Base-by-base conservation (phyloP, 2,329 filamentous ascomycete genomes). In the Scedosporium apiospermum region DNA sequence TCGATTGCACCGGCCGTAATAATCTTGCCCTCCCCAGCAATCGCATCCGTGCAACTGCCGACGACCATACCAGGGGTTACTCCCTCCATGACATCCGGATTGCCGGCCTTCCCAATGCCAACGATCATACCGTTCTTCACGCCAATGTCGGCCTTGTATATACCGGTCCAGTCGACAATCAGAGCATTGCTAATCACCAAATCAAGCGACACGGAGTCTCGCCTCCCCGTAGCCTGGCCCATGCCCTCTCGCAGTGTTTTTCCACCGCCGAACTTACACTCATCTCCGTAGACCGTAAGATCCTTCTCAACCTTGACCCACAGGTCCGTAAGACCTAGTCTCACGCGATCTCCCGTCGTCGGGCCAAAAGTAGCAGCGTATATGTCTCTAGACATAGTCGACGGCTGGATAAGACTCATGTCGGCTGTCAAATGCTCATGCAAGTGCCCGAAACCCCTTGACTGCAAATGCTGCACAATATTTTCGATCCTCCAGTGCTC, bases 101-200 rank as follows among this genome's bases (percentile, higher is more conserved):
- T 98, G 21, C 93, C 93, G 16, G 93, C 91, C 76, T 98, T 97
- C 64, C 93, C 93, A 68, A 98, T 93, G 0, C 86, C 93, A 30
- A 88, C 87, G 69, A 98, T 97, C 46, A 89, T 72, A 2, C 93
- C 93, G 67, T 92, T 76, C 74, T 96, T 96, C 73, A 98, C 87
- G 30, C 93, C 93, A 71, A 98, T 96, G 73, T 98, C 93, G 5
- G 93, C 93, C 77, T 98, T 98, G 80, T 91, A 96, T 70, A 98
- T 96, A 58, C 93, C 93, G 1, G 84, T 88, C 83, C 89, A 96
- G 76, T 98, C 93, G 21, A 98, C 82, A 44, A 98, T 88, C 66
- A 98, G 77, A 4, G 93, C 93, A 69, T 97, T 98, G 1, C 88
- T 91, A 64, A 98, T 85, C 26, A 96, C 90, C 57, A 93, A 83